Evolutionary conservation across 2,329 filamentous ascomycete genomes (phyloP).

Genomic region (Apiospora saccharicola): DNA sequence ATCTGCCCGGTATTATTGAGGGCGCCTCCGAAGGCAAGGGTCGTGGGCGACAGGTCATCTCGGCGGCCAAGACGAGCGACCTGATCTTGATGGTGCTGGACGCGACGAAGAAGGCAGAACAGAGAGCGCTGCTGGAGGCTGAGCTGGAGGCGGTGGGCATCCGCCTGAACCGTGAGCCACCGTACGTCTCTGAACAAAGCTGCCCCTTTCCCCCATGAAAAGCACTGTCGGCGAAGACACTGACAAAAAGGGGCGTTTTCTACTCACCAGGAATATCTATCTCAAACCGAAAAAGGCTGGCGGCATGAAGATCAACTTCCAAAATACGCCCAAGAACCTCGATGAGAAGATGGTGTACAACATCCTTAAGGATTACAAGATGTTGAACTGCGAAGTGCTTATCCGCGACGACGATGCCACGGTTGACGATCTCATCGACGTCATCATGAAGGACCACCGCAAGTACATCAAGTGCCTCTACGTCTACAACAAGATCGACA

Average conservation of each 20-base stretch:
- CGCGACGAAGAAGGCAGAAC: slow-evolving; percentile 95
- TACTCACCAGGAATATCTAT: slow-evolving; percentile 81
- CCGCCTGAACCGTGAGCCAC: slow-evolving; percentile 87
- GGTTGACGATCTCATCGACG: slow-evolving; percentile 98
- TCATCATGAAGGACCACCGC: slow-evolving; percentile 98
- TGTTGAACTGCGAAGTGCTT: slow-evolving; percentile 95
- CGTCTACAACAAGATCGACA: slow-evolving; percentile 99
- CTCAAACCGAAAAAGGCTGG: slow-evolving; percentile 95
- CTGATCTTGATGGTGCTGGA: slow-evolving; percentile 96
- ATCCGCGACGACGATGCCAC: slow-evolving; percentile 94
- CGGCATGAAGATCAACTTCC: slow-evolving; percentile 98
- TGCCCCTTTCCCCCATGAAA: not conserved
- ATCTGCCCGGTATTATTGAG: slow-evolving; percentile 98
- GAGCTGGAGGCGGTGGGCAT: slow-evolving; percentile 97
- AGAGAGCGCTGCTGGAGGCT: slow-evolving; percentile 85
- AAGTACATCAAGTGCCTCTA: slow-evolving; percentile 97
- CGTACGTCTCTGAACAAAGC: slow-evolving; percentile 61
- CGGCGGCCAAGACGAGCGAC: slow-evolving; percentile 97
- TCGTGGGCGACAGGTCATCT: slow-evolving; percentile 94
- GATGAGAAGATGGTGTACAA: slow-evolving; percentile 99
- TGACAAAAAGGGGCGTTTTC: not conserved
- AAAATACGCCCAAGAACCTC: slow-evolving; percentile 83
- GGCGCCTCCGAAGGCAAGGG: slow-evolving; percentile 96
- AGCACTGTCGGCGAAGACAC: not conserved
- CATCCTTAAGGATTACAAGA: slow-evolving; percentile 97